Conservation (phyloP, 768 basidiomycete species). For the Mycena kentingensis region DNA sequence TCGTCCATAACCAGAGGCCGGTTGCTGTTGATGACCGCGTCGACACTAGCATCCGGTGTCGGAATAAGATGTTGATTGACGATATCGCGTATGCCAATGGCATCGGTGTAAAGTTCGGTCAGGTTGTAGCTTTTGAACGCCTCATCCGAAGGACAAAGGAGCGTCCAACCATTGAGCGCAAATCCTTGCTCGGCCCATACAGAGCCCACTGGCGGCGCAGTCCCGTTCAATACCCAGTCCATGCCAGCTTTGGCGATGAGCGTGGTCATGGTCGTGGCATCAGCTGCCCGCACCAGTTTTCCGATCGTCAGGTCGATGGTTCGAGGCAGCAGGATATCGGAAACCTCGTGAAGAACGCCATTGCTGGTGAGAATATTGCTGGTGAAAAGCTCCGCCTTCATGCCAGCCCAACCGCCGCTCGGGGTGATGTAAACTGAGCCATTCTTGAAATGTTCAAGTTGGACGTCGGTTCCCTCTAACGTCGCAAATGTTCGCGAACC, state of each 20-base stretch:
- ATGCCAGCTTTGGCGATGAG: conserved; percentile 83
- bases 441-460: conserved; percentile 58
- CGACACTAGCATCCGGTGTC: conserved; percentile 32
- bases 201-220: conserved; percentile 70
- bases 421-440: conserved; percentile 57
- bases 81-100: conserved; percentile 53
- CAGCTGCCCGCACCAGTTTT: conserved; percentile 89
- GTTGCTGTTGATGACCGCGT: conserved; percentile 58
- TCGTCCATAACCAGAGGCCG: conserved; percentile 73
- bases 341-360: conserved; percentile 88
- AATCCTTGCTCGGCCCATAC: conserved; percentile 57
- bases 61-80: conserved; percentile 80
- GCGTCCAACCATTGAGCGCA: conserved; percentile 71
- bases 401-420: conserved; percentile 79
- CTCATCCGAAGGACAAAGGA: conserved; percentile 89
- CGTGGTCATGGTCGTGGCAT: conserved; percentile 85
- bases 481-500: conserved; percentile 78
- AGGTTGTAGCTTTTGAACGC: conserved; percentile 89
- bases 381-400: conserved; percentile 61
- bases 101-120: conserved; percentile 65
- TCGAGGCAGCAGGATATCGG: conserved; percentile 83
- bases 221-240: conserved; percentile 90
- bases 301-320: conserved; percentile 82
- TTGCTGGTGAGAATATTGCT: conserved; percentile 79
- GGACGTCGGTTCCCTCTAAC: conserved; percentile 82